Evolutionary conservation across 192 early-diverging fungal species (phyloP).

Genomic region (Pecoramyces ruminantium): DNA sequence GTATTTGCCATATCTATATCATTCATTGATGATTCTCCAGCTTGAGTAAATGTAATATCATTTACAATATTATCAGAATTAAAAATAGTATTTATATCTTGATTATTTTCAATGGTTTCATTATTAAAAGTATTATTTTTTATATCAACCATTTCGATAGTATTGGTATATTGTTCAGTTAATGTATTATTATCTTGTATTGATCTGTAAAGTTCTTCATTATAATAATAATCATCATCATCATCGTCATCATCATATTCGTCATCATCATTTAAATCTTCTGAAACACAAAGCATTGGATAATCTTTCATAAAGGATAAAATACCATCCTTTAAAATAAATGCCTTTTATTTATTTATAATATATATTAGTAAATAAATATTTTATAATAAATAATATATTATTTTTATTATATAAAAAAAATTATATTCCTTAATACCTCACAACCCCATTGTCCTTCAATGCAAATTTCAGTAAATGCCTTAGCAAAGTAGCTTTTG

Average conservation of each 20-base stretch:
- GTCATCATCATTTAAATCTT: not conserved
- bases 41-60: not conserved
- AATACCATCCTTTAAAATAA: not conserved
- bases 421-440: not conserved
- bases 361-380: too few species aligned
- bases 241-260: not conserved
- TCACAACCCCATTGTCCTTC: not conserved
- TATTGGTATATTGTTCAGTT: not conserved
- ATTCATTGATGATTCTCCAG: not conserved
- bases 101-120: not conserved
- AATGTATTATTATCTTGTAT: not conserved
- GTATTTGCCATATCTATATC: not conserved
- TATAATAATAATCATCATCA: not conserved
- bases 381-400: too few species aligned
- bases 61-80: not conserved
- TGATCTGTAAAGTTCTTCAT: not conserved
- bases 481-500: not conserved
- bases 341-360: not conserved
- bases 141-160: not conserved
- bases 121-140: not conserved
- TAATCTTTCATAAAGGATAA: not conserved
- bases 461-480: not conserved
- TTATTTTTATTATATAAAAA: too few species aligned
- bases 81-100: not conserved
- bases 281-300: not conserved